A percentile compares a stretch with the other conserved stretches of the same genome.
Conservation (phyloP, 176 grass and related monocot species). For the Oryza officinalis region DNA sequence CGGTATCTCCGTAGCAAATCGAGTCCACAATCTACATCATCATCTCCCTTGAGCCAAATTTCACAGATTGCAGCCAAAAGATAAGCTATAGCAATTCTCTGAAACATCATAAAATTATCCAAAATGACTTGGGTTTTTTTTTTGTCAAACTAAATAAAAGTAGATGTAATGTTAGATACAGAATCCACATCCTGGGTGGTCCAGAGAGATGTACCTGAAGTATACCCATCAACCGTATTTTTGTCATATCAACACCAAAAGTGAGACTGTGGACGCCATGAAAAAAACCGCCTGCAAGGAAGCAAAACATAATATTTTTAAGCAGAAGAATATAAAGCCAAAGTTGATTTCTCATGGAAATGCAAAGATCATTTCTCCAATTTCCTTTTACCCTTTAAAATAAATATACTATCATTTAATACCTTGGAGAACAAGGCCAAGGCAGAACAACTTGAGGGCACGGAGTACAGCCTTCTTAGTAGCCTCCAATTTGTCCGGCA, state of each 20-base stretch:
- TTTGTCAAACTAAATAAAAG: not conserved
- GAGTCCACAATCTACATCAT: slow-evolving; percentile 33
- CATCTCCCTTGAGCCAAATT: slow-evolving; percentile 60
- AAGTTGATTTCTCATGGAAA: not conserved
- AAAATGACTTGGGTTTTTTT: not conserved
- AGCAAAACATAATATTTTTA: not conserved
- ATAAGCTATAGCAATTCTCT: slow-evolving; percentile 79
- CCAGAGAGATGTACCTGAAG: slow-evolving; percentile 30
- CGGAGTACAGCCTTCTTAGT: slow-evolving; percentile 62
- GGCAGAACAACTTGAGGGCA: slow-evolving; percentile 55
- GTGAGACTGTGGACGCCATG: slow-evolving; percentile 56
- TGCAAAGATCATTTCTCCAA: not conserved
- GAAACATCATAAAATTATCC: slow-evolving; percentile 4
- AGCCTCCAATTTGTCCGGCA: slow-evolving; percentile 44
- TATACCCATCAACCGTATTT: slow-evolving; percentile 44
- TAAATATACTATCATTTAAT: not conserved
- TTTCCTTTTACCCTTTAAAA: not conserved
- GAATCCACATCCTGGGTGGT: too few relatives aligned
- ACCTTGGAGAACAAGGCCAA: slow-evolving; percentile 78
- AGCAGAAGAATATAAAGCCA: not conserved
- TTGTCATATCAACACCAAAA: slow-evolving; percentile 58
- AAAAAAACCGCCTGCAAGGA: slow-evolving; percentile 55
- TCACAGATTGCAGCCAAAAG: slow-evolving; percentile 63
- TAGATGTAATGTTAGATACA: not conserved
- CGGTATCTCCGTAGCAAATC: slow-evolving; percentile 43